Evolutionary conservation across 306 rosid species (phyloP).

Genomic region (Cucumis hystrix): DNA sequence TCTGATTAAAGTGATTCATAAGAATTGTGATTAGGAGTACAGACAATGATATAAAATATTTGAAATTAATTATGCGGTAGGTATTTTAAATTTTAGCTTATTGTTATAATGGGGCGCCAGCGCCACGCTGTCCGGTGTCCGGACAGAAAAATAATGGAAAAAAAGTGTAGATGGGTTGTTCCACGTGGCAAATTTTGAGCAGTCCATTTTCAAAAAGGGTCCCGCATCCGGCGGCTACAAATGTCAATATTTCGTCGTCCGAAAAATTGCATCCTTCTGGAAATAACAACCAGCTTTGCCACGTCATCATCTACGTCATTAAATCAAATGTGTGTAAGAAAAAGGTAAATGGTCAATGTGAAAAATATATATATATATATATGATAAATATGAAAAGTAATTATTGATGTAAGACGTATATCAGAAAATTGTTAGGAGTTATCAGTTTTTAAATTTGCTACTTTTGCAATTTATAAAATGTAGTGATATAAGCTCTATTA

Average conservation of each 20-base stretch:
- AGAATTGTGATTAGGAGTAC: too few relatives aligned
- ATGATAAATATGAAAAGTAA: too few relatives aligned
- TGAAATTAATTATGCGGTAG: not conserved
- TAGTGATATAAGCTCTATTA: too few relatives aligned
- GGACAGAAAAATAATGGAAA: not conserved
- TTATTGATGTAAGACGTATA: too few relatives aligned
- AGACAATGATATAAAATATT: not conserved
- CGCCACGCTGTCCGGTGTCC: not conserved
- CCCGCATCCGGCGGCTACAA: not conserved
- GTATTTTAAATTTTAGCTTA: not conserved
- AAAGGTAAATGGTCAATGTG: not conserved
- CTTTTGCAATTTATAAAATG: too few relatives aligned
- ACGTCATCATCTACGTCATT: not conserved
- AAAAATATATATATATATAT: too few relatives aligned
- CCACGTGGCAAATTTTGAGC: conserved; percentile 29
- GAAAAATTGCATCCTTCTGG: not conserved
- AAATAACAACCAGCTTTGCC: not conserved
- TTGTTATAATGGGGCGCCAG: not conserved
- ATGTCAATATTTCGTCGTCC: not conserved
- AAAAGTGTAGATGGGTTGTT: not conserved
- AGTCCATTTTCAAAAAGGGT: conserved; percentile 1
- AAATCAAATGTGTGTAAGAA: not conserved
- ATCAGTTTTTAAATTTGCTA: too few relatives aligned
- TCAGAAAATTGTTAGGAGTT: too few relatives aligned
- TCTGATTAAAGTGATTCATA: too few relatives aligned